Conservation (phyloP, 805 yeast species). For the Candida arabinofermentans region DNA sequence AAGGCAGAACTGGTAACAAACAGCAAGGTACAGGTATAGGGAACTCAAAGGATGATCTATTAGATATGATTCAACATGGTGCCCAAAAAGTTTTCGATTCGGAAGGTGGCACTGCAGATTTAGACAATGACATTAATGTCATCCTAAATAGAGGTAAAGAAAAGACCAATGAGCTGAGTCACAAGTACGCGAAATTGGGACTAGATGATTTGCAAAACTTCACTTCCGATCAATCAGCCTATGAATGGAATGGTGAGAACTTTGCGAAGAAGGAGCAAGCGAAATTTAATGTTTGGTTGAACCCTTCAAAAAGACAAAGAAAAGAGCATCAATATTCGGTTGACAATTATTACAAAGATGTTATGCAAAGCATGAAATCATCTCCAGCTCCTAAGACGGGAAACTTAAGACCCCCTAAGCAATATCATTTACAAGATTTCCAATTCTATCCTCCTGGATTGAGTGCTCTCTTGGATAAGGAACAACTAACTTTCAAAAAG, state of each 20-base stretch:
- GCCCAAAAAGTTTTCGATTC: constrained; percentile 81
- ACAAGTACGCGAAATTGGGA: constrained; percentile 80
- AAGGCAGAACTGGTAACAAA: constrained; percentile 60
- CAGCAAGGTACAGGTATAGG: constrained; percentile 43
- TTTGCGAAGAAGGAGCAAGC: constrained; percentile 57
- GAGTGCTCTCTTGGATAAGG: constrained; percentile 52
- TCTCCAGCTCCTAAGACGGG: constrained; percentile 36
- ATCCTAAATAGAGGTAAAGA: constrained; percentile 78
- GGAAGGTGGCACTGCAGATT: constrained; percentile 19
- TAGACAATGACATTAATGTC: constrained; percentile 76
- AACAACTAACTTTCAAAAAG: constrained; percentile 60
- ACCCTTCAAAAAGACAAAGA: constrained; percentile 71
- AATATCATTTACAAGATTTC: constrained; percentile 62
- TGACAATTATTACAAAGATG: constrained; percentile 74
- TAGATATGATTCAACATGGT: constrained; percentile 96
- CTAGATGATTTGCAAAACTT: constrained; percentile 91
- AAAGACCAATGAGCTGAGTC: constrained; percentile 74
- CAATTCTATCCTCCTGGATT: constrained; percentile 65
- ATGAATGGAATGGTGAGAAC: constrained; percentile 94
- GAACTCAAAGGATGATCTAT: constrained; percentile 73
- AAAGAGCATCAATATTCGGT: constrained; percentile 76
- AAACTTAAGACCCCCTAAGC: constrained; percentile 58
- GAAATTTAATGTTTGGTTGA: constrained; percentile 55
- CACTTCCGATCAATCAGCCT: constrained; percentile 77
- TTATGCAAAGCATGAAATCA: constrained; percentile 40